These are phyloP conservation scores for Cutaneotrichosporon cutaneum DNA, from an alignment of 1,284 basidiomycete species.

Conservation along the genomic window DNA sequence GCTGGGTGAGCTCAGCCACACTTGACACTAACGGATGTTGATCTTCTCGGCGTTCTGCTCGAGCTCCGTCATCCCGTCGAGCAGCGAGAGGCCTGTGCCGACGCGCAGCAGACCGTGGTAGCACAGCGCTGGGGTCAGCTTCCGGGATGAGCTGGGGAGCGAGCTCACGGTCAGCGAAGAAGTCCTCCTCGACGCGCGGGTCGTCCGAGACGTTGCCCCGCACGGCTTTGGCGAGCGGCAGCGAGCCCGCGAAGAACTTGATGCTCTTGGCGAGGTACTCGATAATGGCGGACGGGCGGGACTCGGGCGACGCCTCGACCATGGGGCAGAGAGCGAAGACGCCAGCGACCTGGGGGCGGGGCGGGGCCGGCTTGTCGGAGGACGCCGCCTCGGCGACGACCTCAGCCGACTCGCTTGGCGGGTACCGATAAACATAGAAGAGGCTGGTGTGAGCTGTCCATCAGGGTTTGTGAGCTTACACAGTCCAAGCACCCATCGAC, in stretches of 20 bases:
- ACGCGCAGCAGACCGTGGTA: constrained; percentile 57
- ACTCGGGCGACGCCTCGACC: constrained; percentile 53
- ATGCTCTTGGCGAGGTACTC: constrained; percentile 51
- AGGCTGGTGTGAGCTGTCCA: constrained; percentile 26
- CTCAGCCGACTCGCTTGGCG: constrained; percentile 32
- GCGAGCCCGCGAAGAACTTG: constrained; percentile 50
- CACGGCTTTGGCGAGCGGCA: constrained; percentile 55
- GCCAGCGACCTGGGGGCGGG: constrained; percentile 45
- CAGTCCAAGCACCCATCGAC: constrained; percentile 40
- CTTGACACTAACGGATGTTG: constrained; percentile 39
- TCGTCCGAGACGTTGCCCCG: constrained; percentile 58
- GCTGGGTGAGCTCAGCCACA: constrained; percentile 35
- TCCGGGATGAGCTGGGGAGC: background rate
- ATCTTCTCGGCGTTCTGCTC: constrained; percentile 47
- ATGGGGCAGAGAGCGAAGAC: constrained; percentile 54
- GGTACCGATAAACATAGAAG: constrained; percentile 50
- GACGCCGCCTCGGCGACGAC: constrained; percentile 18
- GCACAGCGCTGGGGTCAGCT: constrained; percentile 42
- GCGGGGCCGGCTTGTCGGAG: constrained; percentile 8
- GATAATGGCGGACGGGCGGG: constrained; percentile 50
- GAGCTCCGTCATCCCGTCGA: constrained; percentile 54
- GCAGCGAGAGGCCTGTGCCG: constrained; percentile 55
- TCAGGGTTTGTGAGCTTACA: constrained; percentile 11
- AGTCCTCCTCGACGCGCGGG: constrained; percentile 55
- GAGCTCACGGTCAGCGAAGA: constrained; percentile 50